phyloP scores from a whole-genome alignment of 73 alveolate genomes.

The Paramecium octaurelia region DNA sequence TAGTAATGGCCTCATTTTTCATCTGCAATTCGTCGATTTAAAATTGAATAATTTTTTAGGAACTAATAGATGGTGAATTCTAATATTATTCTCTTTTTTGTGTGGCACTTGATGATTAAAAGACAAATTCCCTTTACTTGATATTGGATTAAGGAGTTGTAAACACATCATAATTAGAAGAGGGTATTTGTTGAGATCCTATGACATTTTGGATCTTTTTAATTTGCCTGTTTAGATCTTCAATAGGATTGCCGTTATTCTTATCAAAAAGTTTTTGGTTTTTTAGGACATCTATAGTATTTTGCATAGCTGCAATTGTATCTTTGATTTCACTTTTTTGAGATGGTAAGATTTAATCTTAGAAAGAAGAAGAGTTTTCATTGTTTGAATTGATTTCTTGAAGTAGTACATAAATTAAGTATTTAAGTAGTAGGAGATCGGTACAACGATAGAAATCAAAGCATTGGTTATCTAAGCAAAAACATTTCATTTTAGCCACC shows the following conservation, averaged over 20 bases:
- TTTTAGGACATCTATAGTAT: neutral
- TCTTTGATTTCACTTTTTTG: neutral
- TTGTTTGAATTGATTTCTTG: neutral
- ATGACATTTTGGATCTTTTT: neutral
- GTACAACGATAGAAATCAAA: constrained; percentile 23
- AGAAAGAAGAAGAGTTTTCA: neutral
- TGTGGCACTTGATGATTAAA: neutral
- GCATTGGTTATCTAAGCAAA: constrained; percentile 1
- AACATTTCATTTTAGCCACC: neutral
- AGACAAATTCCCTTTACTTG: neutral
- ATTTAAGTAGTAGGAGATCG: neutral
- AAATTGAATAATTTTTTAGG: neutral
- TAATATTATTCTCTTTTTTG: neutral
- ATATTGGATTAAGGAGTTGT: constrained; percentile 1
- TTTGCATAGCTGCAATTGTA: neutral
- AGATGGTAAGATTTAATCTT: neutral
- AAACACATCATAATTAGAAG: neutral
- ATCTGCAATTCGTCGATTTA: neutral
- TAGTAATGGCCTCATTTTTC: neutral
- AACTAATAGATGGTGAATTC: neutral
- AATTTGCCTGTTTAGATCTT: neutral
- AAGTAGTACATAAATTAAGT: neutral
- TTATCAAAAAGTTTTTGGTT: neutral
- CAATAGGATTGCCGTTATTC: neutral
- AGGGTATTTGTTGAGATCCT: neutral